These are phyloP conservation scores for Russula dissimulans DNA, from an alignment of 768 basidiomycete species.

Conservation along the genomic window DNA sequence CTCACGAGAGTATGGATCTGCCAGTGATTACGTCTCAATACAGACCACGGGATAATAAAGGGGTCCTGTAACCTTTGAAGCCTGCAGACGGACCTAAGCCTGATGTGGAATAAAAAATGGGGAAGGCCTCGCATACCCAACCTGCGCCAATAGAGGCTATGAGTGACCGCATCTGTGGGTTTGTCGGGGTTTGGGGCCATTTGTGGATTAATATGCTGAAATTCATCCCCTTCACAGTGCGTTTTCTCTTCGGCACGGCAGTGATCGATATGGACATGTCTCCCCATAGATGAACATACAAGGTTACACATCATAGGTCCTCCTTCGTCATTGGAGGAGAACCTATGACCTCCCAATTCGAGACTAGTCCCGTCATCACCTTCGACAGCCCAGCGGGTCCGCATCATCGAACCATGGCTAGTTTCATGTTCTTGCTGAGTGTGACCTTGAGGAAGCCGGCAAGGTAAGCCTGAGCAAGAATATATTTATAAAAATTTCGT, in stretches of 20 bases:
- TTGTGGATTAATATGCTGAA: conserved; percentile 37
- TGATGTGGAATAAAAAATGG: background rate
- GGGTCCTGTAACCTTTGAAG: conserved; percentile 38
- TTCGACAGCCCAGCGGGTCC: conserved; percentile 47
- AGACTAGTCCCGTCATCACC: conserved; percentile 39
- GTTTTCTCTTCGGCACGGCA: conserved; percentile 35
- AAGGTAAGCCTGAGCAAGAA: background rate
- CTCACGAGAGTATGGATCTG: conserved; percentile 54
- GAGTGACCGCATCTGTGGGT: conserved; percentile 46
- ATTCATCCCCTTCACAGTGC: conserved; percentile 35
- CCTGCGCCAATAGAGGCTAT: conserved; percentile 49
- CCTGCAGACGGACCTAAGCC: conserved; percentile 27
- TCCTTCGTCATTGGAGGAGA: conserved; percentile 44
- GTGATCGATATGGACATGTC: conserved; percentile 49
- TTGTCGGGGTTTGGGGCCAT: conserved; percentile 39
- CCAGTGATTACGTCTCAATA: background rate
- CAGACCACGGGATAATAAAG: background rate
- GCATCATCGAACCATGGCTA: conserved; percentile 54
- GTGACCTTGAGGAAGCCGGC: conserved; percentile 35
- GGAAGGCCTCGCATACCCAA: conserved; percentile 33
- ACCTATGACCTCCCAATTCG: conserved; percentile 48
- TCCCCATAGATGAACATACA: conserved; percentile 43
- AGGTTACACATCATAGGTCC: conserved; percentile 58
- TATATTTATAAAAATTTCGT: background rate
- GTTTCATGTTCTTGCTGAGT: conserved; percentile 54